Evolutionary conservation across 352 stramenopile genomes (phyloP).

Genomic region (Phytopythium kandeliae): DNA sequence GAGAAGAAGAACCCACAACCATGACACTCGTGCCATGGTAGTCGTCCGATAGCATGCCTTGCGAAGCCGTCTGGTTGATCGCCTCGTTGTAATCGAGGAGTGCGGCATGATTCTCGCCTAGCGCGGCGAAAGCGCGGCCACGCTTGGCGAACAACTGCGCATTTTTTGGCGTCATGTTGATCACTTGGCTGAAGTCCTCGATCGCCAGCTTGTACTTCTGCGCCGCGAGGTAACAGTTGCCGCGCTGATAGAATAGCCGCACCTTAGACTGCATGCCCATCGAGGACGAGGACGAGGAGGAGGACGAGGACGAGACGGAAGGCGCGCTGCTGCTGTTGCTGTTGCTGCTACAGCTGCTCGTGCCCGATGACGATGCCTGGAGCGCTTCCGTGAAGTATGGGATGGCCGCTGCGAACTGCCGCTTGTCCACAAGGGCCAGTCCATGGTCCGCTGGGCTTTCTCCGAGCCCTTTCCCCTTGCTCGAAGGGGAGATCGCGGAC

Average conservation of each 20-base stretch:
- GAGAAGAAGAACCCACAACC: constrained; percentile 2
- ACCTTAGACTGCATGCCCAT: constrained; percentile 24
- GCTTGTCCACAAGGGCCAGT: constrained; percentile 40
- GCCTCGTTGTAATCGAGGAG: constrained; percentile 64
- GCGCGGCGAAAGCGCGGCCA: constrained; percentile 48
- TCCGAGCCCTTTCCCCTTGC: not conserved
- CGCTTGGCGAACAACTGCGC: constrained; percentile 61
- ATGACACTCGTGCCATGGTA: constrained; percentile 12
- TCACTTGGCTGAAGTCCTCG: constrained; percentile 67
- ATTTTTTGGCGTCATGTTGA: constrained; percentile 62
- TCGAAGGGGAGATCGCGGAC: constrained; percentile 3
- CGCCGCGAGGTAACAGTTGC: constrained; percentile 44
- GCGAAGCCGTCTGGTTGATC: constrained; percentile 37
- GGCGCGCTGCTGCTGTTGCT: not conserved
- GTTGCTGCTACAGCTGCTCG: too few species aligned
- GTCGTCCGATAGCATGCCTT: constrained; percentile 25
- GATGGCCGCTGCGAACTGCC: constrained; percentile 51
- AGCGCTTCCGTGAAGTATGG: constrained; percentile 54
- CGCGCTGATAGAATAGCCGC: constrained; percentile 60
- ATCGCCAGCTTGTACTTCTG: constrained; percentile 57
- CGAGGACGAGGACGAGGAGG: not conserved
- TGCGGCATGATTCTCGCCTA: constrained; percentile 43
- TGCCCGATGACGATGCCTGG: constrained; percentile 7
- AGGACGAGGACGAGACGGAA: not conserved
- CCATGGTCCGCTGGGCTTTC: constrained; percentile 25